Evolutionary conservation across 2,329 filamentous ascomycete species (phyloP).

Genomic region (Raffaelea albimanens): DNA sequence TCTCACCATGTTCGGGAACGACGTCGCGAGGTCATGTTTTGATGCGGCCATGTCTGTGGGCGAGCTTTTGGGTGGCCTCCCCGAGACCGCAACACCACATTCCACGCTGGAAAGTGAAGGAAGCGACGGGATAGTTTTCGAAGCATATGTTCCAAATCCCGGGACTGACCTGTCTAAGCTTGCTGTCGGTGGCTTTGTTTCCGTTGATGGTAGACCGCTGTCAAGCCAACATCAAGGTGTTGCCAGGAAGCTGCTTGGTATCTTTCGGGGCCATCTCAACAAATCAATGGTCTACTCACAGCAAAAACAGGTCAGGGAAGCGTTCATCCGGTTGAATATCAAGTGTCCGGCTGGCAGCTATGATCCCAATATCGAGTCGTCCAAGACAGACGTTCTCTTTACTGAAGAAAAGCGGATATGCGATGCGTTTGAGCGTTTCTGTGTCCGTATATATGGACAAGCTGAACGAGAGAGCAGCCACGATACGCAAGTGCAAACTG

Average conservation of each 20-base stretch:
- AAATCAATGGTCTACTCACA: slow-evolving; percentile 11
- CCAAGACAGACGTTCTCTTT: slow-evolving; percentile 66
- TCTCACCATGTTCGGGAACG: slow-evolving; percentile 51
- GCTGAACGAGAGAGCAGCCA: not conserved
- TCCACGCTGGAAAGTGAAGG: slow-evolving; percentile 8
- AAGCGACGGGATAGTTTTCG: slow-evolving; percentile 30
- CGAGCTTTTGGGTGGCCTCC: slow-evolving; percentile 1
- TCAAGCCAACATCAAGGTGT: slow-evolving; percentile 41
- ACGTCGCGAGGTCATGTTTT: slow-evolving; percentile 7
- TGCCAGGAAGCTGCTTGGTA: slow-evolving; percentile 46
- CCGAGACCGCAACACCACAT: slow-evolving; percentile 1
- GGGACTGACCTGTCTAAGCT: slow-evolving; percentile 34
- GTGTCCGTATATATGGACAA: slow-evolving; percentile 27
- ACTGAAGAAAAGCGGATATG: slow-evolving; percentile 38
- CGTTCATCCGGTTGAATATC: slow-evolving; percentile 57
- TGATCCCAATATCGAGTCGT: slow-evolving; percentile 61
- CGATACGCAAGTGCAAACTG: too few species aligned
- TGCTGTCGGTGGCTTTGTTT: slow-evolving; percentile 50
- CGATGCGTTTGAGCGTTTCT: slow-evolving; percentile 35
- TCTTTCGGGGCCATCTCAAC: slow-evolving; percentile 42
- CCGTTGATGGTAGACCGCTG: slow-evolving; percentile 59
- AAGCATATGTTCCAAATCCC: slow-evolving; percentile 48
- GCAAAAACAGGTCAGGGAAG: slow-evolving; percentile 27
- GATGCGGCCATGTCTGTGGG: not conserved
- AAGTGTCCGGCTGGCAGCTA: slow-evolving; percentile 53